Evolutionary conservation across 164 flowering plant genomes (phyloP).

Genomic region (Liriodendron chinense): DNA sequence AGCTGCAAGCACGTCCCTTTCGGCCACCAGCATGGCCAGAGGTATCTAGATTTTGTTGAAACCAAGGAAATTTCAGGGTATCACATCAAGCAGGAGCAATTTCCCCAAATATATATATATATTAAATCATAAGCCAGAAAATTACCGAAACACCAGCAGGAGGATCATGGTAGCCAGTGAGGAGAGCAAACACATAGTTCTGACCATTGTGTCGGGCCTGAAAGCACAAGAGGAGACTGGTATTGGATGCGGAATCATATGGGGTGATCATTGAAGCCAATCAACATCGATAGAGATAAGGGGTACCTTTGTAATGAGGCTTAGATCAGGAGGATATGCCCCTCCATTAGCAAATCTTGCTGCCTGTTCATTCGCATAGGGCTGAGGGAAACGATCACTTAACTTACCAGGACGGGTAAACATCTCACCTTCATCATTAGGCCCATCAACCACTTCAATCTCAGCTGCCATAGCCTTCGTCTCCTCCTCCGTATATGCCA

Average conservation of each 20-base stretch:
- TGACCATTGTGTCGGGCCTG: slow-evolving; percentile 96
- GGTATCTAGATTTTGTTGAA: background rate
- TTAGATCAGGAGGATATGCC: slow-evolving; percentile 87
- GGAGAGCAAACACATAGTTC: slow-evolving; percentile 82
- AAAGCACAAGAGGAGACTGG: slow-evolving; percentile 11
- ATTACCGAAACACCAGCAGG: slow-evolving; percentile 85
- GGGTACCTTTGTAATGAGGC: slow-evolving; percentile 76
- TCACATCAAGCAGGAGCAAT: background rate
- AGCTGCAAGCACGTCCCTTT: background rate
- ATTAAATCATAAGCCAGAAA: slow-evolving; percentile 9
- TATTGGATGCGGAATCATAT: background rate
- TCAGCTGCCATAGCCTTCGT: slow-evolving; percentile 87
- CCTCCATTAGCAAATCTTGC: slow-evolving; percentile 93
- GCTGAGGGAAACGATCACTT: slow-evolving; percentile 82
- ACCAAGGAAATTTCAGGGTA: background rate
- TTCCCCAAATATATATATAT: background rate
- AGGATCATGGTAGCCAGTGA: slow-evolving; percentile 89
- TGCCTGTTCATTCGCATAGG: slow-evolving; percentile 77
- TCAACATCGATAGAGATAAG: background rate
- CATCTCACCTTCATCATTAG: slow-evolving; percentile 94
- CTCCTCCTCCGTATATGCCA: slow-evolving; percentile 88
- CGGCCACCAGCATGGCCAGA: background rate
- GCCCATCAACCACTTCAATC: slow-evolving; percentile 89
- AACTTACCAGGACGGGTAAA: slow-evolving; percentile 88
- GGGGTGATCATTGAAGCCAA: background rate